Base-by-base conservation (phyloP, 2,329 filamentous ascomycete species). In the Aspergillus pseudoglaucus region DNA sequence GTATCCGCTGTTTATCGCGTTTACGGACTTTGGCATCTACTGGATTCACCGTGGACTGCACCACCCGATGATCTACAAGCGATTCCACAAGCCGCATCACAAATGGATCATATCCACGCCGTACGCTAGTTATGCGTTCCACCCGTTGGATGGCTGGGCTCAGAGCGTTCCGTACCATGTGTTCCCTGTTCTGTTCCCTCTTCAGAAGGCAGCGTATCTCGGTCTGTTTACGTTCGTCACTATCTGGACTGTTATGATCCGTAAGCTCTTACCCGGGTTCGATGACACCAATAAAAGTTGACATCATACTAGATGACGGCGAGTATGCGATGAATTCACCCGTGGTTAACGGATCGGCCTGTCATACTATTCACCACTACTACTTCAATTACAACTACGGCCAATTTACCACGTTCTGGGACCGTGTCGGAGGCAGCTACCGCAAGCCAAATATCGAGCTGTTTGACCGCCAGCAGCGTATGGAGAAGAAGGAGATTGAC, bases 21-120 rank as follows among this genome's bases (percentile, higher is more conserved):
- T 95, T 68, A 95, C 89, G 68, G 90, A 95, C 68, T 85, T 84
- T 64, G 82, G 78, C 67, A 90, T 95, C 73, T 95, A 95, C 78
- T 88, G 86, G 79, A 91, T 94, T 61, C 90, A 95, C 73, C 85
- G 89, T 44, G 84, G 80, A 44, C 78, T 93, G 51, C 90, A 95
- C 71, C 83, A 89, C 67, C 87, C 87, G 4, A 63, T 70, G 30
- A 63, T 93, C 55, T 97, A 96, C 80, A 93, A 90, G 75, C 76
- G 76, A 59, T 78, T 96, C 42, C 91, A 97, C 79, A 97, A 97
- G 80, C 85, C 89, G 54, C 91, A 97, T 72, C 91, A 97, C 81
- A 96, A 95, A 76, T 97, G 91, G 91, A 95, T 96, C 71, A 93
- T 96, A 85, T 90, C 91, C 7, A 95, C 89, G 0, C 91, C 91